Evolutionary conservation across 257 asterid species (phyloP).

Genomic region (Capsicum rhomboideum): DNA sequence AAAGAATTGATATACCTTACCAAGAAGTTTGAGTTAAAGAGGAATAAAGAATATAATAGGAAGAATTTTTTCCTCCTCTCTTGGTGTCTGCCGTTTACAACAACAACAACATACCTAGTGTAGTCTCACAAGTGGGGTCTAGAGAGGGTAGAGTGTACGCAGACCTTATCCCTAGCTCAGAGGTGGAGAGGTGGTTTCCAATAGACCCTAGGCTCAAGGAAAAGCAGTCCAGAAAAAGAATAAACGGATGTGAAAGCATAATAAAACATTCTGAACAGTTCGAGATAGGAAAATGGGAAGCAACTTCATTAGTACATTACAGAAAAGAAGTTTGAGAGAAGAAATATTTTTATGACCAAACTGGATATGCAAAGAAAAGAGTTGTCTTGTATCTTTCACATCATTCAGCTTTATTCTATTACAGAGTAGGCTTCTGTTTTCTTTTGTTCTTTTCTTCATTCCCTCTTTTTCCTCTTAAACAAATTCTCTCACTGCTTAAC

Average conservation of each 20-base stretch:
- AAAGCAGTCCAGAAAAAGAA: not conserved
- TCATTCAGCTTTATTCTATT: not conserved
- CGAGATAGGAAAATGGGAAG: not conserved
- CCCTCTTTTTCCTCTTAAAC: not conserved
- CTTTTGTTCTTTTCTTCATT: not conserved
- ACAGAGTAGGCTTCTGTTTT: not conserved
- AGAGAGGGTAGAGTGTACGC: not conserved
- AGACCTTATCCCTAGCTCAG: not conserved
- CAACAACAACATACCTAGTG: not conserved
- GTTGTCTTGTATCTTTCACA: not conserved
- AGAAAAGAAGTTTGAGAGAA: not conserved
- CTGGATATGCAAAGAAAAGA: not conserved
- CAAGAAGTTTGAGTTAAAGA: not conserved
- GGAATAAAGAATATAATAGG: not conserved
- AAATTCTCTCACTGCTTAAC: not conserved
- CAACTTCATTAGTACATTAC: not conserved
- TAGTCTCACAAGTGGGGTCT: not conserved
- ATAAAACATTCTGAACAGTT: not conserved
- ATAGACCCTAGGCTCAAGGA: not conserved
- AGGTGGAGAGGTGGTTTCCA: not conserved
- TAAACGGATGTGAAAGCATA: not conserved
- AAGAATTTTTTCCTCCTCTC: not conserved
- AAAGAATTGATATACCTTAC: not conserved
- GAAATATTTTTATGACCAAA: not conserved
- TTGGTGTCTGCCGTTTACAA: not conserved